A percentile compares a stretch with the other conserved stretches of the same genome.
phyloP scores from a whole-genome alignment of 768 basidiomycete species.

The Lyophyllum semitale region DNA sequence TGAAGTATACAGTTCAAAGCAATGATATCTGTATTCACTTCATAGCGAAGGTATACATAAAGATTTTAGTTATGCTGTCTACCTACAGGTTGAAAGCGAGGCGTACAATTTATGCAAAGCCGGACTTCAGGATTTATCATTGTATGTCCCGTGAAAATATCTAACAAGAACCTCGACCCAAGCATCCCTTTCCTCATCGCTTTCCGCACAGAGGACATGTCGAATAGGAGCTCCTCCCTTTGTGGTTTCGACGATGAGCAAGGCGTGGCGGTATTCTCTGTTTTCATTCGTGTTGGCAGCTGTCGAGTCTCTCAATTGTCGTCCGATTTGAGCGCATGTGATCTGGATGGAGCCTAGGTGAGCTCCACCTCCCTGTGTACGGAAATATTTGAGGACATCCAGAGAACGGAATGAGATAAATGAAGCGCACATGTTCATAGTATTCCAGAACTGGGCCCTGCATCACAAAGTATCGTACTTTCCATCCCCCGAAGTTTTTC shows the following conservation, averaged over 20 bases:
- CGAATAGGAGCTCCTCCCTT: slow-evolving; percentile 73
- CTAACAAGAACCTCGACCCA: slow-evolving; percentile 96
- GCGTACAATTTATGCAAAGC: no score
- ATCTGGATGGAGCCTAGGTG: slow-evolving; percentile 90
- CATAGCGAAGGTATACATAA: no score
- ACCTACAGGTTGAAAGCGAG: no score
- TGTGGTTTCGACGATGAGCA: slow-evolving; percentile 91
- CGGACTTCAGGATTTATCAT: no score
- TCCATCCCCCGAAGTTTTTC: slow-evolving; percentile 98
- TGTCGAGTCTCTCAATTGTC: slow-evolving; percentile 74
- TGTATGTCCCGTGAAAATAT: slow-evolving; percentile 82
- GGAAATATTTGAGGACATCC: slow-evolving; percentile 8
- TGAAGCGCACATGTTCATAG: slow-evolving; percentile 83
- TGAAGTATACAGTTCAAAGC: no score
- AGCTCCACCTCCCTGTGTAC: slow-evolving; percentile 78
- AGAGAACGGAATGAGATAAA: slow-evolving; percentile 8
- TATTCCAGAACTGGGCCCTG: slow-evolving; percentile 91
- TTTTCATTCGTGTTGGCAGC: slow-evolving; percentile 70
- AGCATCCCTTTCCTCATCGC: slow-evolving; percentile 86
- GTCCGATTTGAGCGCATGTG: slow-evolving; percentile 91
- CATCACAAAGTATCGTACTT: slow-evolving; percentile 92
- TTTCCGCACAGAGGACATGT: slow-evolving; percentile 96
- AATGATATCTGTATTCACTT: no score
- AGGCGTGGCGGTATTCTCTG: slow-evolving; percentile 94
- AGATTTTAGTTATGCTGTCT: no score